Conservation (phyloP, 495 filamentous ascomycete species). For the Hypoxylon lienhwacheense region DNA sequence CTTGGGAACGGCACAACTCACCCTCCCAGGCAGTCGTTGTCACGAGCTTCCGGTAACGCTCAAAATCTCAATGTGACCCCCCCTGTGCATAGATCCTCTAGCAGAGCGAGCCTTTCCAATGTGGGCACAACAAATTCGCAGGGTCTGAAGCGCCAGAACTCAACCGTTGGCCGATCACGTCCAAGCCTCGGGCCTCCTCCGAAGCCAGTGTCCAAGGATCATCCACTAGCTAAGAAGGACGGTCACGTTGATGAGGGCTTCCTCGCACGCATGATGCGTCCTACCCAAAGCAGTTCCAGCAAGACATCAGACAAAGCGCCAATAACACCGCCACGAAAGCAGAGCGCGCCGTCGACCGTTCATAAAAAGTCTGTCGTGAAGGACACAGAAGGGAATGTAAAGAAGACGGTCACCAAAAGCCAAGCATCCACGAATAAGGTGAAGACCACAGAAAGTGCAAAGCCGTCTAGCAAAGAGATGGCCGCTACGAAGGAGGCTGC, state of each 20-base stretch:
- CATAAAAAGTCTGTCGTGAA: conserved; percentile 30
- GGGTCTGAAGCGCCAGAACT: conserved; percentile 46
- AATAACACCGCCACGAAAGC: conserved; percentile 47
- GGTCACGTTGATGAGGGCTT: conserved; percentile 70
- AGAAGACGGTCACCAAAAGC: conserved; percentile 36
- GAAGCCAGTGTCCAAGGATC: conserved; percentile 46
- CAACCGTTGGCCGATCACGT: conserved; percentile 46
- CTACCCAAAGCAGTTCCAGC: conserved; percentile 75
- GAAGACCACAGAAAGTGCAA: conserved; percentile 19
- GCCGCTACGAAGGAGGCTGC: conserved; percentile 39
- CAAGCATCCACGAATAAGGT: conserved; percentile 29
- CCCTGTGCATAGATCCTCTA: conserved; percentile 46
- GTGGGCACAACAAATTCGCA: conserved; percentile 28
- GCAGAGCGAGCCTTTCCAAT: conserved; percentile 48
- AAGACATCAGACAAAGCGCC: conserved; percentile 72
- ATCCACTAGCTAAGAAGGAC: conserved; percentile 46
- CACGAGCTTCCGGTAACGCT: conserved; percentile 41
- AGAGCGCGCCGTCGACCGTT: conserved; percentile 16
- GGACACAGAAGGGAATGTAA: conserved; percentile 31
- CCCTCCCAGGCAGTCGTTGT: conserved; percentile 42
- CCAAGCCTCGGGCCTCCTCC: conserved; percentile 57
- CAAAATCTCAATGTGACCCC: conserved; percentile 25
- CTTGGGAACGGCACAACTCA: conserved; percentile 40
- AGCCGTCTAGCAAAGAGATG: conserved; percentile 23
- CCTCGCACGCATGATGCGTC: conserved; percentile 90